Evolutionary conservation across 139 green algal genomes (phyloP).

Genomic region (Volvox africanus): DNA sequence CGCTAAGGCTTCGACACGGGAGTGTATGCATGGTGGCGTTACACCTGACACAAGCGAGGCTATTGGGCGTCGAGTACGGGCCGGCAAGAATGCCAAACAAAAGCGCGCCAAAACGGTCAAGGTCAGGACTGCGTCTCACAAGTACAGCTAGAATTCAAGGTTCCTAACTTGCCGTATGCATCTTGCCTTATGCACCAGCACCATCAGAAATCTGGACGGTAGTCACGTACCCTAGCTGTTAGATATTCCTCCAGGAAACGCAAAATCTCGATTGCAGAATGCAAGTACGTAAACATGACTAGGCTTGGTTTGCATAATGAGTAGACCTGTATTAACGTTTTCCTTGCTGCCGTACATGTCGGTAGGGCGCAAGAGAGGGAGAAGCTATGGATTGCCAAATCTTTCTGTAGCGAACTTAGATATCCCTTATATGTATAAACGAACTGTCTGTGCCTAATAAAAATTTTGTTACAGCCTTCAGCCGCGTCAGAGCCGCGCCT

Average conservation of each 20-base stretch:
- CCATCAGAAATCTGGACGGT: not conserved
- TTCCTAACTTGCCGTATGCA: not conserved
- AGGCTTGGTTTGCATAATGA: not conserved
- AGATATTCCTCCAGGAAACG: not conserved
- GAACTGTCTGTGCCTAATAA: not conserved
- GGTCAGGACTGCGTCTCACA: not conserved
- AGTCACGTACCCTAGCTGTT: not conserved
- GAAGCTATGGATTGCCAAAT: no score
- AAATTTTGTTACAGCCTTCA: not conserved
- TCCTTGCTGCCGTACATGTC: not conserved
- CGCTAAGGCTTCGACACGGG: not conserved
- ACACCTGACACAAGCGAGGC: not conserved
- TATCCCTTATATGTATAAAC: not conserved
- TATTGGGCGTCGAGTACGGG: not conserved
- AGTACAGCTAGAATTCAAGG: not conserved
- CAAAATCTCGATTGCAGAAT: not conserved
- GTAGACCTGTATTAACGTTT: not conserved
- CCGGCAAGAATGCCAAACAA: not conserved
- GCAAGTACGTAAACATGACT: not conserved
- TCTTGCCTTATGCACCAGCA: not conserved
- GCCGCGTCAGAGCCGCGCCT: constrained; percentile 19
- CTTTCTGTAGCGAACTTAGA: not conserved
- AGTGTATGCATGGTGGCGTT: not conserved
- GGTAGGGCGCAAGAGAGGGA: no score
- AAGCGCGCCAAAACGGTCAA: not conserved